phyloP scores from a whole-genome alignment of 2,329 filamentous ascomycete species.

The Pseudocercospora cruenta region DNA sequence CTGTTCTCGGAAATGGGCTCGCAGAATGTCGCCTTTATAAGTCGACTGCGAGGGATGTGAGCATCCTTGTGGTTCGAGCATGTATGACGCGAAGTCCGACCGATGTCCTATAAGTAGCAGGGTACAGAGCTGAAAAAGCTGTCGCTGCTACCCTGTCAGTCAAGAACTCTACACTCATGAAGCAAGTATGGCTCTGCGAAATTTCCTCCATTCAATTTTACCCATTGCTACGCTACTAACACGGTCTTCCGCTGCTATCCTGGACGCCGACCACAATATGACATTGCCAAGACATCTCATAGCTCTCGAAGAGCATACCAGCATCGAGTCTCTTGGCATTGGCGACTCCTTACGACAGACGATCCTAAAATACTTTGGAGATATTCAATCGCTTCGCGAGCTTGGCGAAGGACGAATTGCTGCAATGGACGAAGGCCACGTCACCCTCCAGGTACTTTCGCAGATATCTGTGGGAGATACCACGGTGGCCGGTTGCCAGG shows the following conservation, averaged over 20 bases:
- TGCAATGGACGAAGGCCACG: slow-evolving; percentile 32
- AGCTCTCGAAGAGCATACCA: slow-evolving; percentile 35
- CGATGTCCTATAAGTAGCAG: too few species aligned
- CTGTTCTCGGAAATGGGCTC: too few species aligned
- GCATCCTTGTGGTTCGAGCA: too few species aligned
- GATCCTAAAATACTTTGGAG: slow-evolving; percentile 17
- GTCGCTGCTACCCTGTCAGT: too few species aligned
- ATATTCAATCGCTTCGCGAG: slow-evolving; percentile 17
- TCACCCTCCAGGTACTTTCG: slow-evolving; percentile 33
- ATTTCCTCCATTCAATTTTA: too few species aligned
- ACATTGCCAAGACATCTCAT: slow-evolving; percentile 19
- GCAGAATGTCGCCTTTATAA: too few species aligned
- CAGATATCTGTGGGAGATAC: slow-evolving; percentile 22
- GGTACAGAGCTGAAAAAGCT: too few species aligned
- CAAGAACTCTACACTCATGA: too few species aligned
- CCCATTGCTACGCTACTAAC: background rate
- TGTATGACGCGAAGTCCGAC: too few species aligned
- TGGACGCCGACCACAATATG: background rate
- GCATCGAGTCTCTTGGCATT: slow-evolving; percentile 27
- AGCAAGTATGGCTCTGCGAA: too few species aligned
- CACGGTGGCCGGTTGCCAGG: slow-evolving; percentile 18
- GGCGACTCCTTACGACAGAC: slow-evolving; percentile 21
- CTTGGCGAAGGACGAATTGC: slow-evolving; percentile 24
- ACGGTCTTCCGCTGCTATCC: background rate
- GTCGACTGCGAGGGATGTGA: too few species aligned